phyloP scores from a whole-genome alignment of 2,329 filamentous ascomycete species.

The Exophiala oligosperma region DNA sequence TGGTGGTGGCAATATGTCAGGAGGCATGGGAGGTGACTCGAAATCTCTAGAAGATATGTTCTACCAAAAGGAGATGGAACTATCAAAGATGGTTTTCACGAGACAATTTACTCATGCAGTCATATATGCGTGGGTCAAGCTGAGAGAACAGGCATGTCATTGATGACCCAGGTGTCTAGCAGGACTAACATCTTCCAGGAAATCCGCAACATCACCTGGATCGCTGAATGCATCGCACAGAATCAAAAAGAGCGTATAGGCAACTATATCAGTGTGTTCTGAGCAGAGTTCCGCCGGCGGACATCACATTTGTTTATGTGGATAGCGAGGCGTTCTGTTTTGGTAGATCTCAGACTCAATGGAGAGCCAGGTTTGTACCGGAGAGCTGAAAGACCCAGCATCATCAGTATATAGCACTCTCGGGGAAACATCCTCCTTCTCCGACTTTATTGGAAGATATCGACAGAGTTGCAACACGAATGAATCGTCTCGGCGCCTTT shows the following conservation, averaged over 20 bases:
- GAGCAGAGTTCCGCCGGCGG: conserved; percentile 32
- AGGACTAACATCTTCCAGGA: conserved; percentile 58
- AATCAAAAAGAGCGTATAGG: conserved; percentile 99
- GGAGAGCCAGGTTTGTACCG: background rate
- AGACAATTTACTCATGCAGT: conserved; percentile 93
- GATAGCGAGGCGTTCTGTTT: conserved; percentile 22
- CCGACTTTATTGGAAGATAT: too few relatives aligned
- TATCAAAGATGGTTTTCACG: conserved; percentile 92
- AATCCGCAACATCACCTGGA: conserved; percentile 99
- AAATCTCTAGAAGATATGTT: conserved; percentile 96
- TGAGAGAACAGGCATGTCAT: conserved; percentile 83
- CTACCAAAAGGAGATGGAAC: conserved; percentile 99
- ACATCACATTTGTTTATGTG: background rate
- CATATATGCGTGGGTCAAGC: conserved; percentile 96
- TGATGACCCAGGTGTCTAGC: background rate
- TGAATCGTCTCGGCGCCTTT: too few relatives aligned
- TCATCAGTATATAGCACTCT: background rate
- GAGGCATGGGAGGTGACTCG: conserved; percentile 74
- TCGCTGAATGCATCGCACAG: conserved; percentile 98
- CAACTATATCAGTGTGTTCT: conserved; percentile 99
- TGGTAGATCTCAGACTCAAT: conserved; percentile 8
- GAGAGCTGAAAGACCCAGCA: too few relatives aligned
- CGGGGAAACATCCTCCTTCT: background rate
- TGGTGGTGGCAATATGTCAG: conserved; percentile 80
- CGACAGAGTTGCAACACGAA: too few relatives aligned